Conservation (phyloP, 495 filamentous ascomycete genomes). For the Thermochaetoides thermophila region DNA sequence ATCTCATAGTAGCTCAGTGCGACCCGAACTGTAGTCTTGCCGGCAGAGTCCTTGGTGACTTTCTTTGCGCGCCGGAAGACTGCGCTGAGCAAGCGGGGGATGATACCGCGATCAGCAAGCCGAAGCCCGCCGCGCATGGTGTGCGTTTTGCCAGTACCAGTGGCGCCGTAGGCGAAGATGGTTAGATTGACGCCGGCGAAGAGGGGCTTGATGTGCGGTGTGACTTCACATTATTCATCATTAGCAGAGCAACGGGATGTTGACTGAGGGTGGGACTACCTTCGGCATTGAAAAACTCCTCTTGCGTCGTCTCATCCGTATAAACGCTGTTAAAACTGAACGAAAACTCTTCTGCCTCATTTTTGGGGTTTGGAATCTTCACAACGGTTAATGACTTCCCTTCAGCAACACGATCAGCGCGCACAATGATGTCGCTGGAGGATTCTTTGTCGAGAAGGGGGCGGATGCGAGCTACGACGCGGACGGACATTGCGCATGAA, state of each 20-base stretch:
- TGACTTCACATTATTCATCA: conserved; percentile 27
- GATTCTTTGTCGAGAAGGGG: conserved; percentile 73
- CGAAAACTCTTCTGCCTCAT: conserved; percentile 75
- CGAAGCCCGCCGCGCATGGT: conserved; percentile 94
- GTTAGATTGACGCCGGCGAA: conserved; percentile 91
- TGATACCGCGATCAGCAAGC: conserved; percentile 78
- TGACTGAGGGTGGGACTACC: conserved; percentile 32
- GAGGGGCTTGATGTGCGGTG: conserved; percentile 64
- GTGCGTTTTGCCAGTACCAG: conserved; percentile 92
- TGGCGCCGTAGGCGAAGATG: conserved; percentile 90
- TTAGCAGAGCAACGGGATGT: conserved; percentile 1
- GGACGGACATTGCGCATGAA: conserved; percentile 42
- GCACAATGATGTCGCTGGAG: conserved; percentile 73
- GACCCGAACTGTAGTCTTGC: conserved; percentile 58
- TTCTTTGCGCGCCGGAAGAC: conserved; percentile 79
- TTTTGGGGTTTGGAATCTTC: conserved; percentile 89
- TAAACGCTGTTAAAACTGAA: conserved; percentile 96
- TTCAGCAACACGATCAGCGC: conserved; percentile 41
- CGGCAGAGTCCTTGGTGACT: conserved; percentile 69
- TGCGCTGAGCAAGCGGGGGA: conserved; percentile 72
- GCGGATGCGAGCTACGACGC: conserved; percentile 79
- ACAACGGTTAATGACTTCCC: conserved; percentile 48
- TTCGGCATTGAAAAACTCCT: conserved; percentile 77
- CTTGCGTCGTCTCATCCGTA: conserved; percentile 60
- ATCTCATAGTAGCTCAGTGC: conserved; percentile 94